Evolutionary conservation across 75 land plant species (phyloP).

Genomic region (Larix kaempferi): DNA sequence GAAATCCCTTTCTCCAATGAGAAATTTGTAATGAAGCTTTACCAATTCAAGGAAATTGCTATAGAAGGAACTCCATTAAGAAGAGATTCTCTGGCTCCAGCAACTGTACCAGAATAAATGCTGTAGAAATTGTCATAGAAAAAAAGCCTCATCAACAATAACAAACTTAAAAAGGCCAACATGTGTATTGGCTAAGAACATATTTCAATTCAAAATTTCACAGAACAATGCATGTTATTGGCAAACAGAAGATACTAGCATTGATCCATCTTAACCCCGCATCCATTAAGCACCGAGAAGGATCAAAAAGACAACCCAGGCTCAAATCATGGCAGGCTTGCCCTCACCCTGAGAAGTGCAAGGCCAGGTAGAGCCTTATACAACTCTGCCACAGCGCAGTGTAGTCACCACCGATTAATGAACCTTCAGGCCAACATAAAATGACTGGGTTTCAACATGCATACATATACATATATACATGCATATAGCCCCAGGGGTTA

Average conservation of each 20-base stretch:
- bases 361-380: too few species aligned
- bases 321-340: too few species aligned
- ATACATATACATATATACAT: too few species aligned
- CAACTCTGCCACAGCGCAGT: too few species aligned
- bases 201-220: not conserved
- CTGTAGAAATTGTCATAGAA: constrained; percentile 14
- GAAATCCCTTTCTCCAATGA: not conserved
- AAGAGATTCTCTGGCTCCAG: constrained; percentile 51
- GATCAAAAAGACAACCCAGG: too few species aligned
- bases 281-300: too few species aligned
- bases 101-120: constrained; percentile 53
- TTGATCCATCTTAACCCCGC: too few species aligned
- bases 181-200: not conserved
- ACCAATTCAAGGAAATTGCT: constrained; percentile 47
- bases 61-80: constrained; percentile 50
- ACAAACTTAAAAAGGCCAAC: not conserved
- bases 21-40: not conserved
- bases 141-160: constrained; percentile 9
- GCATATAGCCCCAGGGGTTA: too few species aligned
- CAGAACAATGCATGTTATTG: not conserved
- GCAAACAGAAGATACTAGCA: not conserved
- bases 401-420: too few species aligned
- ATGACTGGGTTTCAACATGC: too few species aligned
- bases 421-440: too few species aligned
- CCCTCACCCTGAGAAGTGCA: too few species aligned